Evolutionary conservation across 2,329 filamentous ascomycete genomes (phyloP), one percentile per base, ranked within the genome.

Genomic region (Curvularia verruculosa): DNA sequence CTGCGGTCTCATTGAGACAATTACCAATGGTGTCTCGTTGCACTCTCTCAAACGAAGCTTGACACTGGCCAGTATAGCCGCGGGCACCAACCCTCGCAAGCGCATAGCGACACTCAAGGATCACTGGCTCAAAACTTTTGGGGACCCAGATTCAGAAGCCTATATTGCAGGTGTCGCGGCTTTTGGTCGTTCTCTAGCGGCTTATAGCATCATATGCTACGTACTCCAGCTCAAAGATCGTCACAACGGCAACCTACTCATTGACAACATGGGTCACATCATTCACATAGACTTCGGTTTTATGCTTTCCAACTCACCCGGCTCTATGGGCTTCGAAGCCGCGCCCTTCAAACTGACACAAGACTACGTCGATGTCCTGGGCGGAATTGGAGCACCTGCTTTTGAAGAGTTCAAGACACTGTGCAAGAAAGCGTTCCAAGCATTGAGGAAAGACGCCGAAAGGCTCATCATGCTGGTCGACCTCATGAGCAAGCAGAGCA

Each of bases 261-360:
- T 95, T 67, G 91, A 94, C 75, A 92, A 90, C 68, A 88, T 91
- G 74, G 91, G 91, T 9, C 91, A 95, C 71, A 92, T 94, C 54
- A 87, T 95, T 58, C 91, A 95, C 73, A 95, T 95, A 59, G 91
- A 95, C 76, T 95, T 95, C 75, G 91, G 91, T 53, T 95, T 95
- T 74, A 94, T 95, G 89, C 81, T 95, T 31, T 93, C 89, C 45
- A 95, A 95, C 75, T 92, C 90, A 1, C 91, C 91, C 0, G 91
- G 91, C 0, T 89, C 87, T 8, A 90, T 95, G 71, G 90, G 90
- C 2, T 95, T 95, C 68, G 91, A 95, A 77, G 91, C 91, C 13
- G 91, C 91, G 4, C 91, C 91, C 1, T 95, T 95, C 78, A 95
- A 95, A 79, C 81, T 95, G 24, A 93, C 91, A 1, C 86, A 92